Percentiles rank a stretch among this genome's conserved stretches.
phyloP scores from a whole-genome alignment of 345 rosid genomes.

The Linum usitatissimum region DNA sequence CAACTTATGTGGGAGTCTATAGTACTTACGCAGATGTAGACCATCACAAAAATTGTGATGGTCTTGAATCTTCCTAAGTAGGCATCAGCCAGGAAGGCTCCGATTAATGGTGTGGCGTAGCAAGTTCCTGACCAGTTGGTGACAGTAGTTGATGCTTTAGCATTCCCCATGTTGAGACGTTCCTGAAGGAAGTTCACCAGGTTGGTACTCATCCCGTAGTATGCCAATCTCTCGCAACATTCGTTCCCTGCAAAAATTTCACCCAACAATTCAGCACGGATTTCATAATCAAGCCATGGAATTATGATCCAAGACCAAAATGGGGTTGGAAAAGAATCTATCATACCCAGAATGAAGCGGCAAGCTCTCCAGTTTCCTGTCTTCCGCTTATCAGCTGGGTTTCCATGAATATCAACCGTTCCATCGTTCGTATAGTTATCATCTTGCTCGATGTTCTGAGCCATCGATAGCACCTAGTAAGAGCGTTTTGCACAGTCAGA shows the following conservation, averaged over 20 bases:
- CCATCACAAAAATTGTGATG: conserved; percentile 58
- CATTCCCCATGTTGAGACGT: conserved; percentile 64
- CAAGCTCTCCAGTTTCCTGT: conserved; percentile 96
- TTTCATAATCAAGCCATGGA: conserved; percentile 1
- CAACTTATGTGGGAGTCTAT: not conserved
- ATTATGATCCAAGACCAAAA: not conserved
- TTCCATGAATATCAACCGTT: conserved; percentile 50
- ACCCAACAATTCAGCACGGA: not conserved
- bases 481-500: no score
- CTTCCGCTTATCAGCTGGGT: conserved; percentile 56
- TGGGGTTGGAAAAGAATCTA: not conserved
- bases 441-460: conserved; percentile 42
- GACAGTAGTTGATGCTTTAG: conserved; percentile 64
- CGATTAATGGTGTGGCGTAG: conserved; percentile 73
- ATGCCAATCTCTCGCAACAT: conserved; percentile 89
- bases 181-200: conserved; percentile 67
- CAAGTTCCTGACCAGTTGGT: conserved; percentile 96
- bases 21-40: conserved; percentile 64
- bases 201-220: conserved; percentile 98
- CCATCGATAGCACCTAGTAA: no score
- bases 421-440: conserved; percentile 63
- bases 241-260: conserved; percentile 56
- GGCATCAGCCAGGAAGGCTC: conserved; percentile 93
- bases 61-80: conserved; percentile 90
- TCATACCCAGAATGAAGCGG: conserved; percentile 66